phyloP scores from a whole-genome alignment of 192 early-diverging fungal genomes.

The Umbelopsis ramanniana region DNA sequence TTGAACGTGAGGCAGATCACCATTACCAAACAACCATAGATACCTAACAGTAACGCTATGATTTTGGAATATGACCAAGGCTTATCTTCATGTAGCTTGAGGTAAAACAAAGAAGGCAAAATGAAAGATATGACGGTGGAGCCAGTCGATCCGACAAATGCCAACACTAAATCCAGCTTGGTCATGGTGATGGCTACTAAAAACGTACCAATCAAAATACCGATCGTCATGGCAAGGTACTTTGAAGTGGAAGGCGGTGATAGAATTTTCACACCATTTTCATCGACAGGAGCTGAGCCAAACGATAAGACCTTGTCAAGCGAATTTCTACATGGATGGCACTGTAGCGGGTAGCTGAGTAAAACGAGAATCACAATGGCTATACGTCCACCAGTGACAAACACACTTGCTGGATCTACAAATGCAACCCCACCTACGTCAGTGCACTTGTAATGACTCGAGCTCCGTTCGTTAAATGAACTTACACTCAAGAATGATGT shows the following conservation, averaged over 20 bases:
- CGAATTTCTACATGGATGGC: slow-evolving; percentile 87
- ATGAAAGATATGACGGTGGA: slow-evolving; percentile 97
- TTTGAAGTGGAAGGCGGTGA: slow-evolving; percentile 54
- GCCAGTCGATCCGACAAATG: slow-evolving; percentile 96
- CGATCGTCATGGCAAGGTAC: slow-evolving; percentile 67
- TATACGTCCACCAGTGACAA: slow-evolving; percentile 86
- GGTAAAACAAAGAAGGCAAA: slow-evolving; percentile 92
- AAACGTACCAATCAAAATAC: slow-evolving; percentile 72
- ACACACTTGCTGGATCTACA: slow-evolving; percentile 62
- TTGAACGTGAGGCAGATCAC: slow-evolving; percentile 77
- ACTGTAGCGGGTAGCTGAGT: slow-evolving; percentile 92
- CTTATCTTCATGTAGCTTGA: slow-evolving; percentile 70
- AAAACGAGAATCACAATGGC: slow-evolving; percentile 89
- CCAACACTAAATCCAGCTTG: slow-evolving; percentile 82
- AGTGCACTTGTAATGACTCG: not conserved
- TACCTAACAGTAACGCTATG: slow-evolving; percentile 59
- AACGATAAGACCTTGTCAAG: slow-evolving; percentile 82
- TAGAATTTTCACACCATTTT: slow-evolving; percentile 20
- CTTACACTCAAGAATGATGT: slow-evolving; percentile 84
- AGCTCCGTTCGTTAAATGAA: slow-evolving; percentile 14
- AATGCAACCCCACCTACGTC: slow-evolving; percentile 6
- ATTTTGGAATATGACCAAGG: slow-evolving; percentile 71
- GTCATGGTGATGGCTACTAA: slow-evolving; percentile 76
- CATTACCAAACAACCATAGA: slow-evolving; percentile 82
- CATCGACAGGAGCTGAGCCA: slow-evolving; percentile 9